A percentile compares a stretch with the other conserved stretches of the same genome.
phyloP scores from a whole-genome alignment of 2,329 filamentous ascomycete species.

The Colletotrichum nymphaeae region DNA sequence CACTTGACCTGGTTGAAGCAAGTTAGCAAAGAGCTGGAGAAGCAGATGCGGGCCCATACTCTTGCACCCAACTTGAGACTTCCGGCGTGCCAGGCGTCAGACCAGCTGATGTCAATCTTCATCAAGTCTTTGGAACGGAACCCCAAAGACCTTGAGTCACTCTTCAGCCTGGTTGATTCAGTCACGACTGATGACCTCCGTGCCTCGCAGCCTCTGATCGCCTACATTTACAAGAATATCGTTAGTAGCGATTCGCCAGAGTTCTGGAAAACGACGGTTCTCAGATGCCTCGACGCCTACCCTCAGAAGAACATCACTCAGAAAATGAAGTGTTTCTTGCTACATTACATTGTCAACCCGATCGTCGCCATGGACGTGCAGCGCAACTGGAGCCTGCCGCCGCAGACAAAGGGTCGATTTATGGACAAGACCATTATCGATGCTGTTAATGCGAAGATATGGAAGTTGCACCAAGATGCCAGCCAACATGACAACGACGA shows the following conservation, averaged over 20 bases:
- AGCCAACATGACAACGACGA: slow-evolving; percentile 90
- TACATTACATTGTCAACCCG: slow-evolving; percentile 93
- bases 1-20: slow-evolving; percentile 69
- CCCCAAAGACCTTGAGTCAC: slow-evolving; percentile 81
- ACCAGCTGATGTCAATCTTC: slow-evolving; percentile 88
- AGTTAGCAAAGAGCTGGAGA: slow-evolving; percentile 83
- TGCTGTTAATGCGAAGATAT: slow-evolving; percentile 90
- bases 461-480: slow-evolving; percentile 89
- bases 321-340: slow-evolving; percentile 91
- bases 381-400: slow-evolving; percentile 76
- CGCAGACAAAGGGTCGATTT: slow-evolving; percentile 70
- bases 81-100: slow-evolving; percentile 87
- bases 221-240: slow-evolving; percentile 87
- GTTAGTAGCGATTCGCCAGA: slow-evolving; percentile 87
- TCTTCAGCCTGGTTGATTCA: slow-evolving; percentile 86
- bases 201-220: slow-evolving; percentile 77
- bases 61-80: slow-evolving; percentile 81
- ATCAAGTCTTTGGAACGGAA: slow-evolving; percentile 82
- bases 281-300: slow-evolving; percentile 90
- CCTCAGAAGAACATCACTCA: slow-evolving; percentile 82
- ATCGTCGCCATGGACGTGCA: slow-evolving; percentile 97
- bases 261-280: slow-evolving; percentile 84
- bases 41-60: slow-evolving; percentile 75
- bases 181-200: slow-evolving; percentile 88
- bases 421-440: slow-evolving; percentile 91